These are phyloP conservation scores for Cystofilobasidium capitatum DNA, from an alignment of 768 basidiomycete genomes.

Conservation along the genomic window DNA sequence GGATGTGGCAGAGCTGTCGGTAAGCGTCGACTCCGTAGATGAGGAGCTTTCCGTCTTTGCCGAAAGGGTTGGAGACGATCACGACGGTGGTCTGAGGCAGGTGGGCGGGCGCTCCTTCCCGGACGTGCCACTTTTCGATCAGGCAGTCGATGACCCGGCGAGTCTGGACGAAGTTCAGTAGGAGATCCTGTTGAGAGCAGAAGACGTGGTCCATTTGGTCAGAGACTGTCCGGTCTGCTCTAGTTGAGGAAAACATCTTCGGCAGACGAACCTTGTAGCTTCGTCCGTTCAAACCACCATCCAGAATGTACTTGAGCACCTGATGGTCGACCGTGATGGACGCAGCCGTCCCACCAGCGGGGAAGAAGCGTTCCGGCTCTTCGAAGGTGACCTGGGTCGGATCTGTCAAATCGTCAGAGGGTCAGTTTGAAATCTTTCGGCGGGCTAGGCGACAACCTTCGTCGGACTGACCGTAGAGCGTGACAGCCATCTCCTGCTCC, in stretches of 20 bases:
- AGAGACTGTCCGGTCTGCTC: too few species aligned
- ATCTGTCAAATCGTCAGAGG: too few species aligned
- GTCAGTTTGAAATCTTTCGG: too few species aligned
- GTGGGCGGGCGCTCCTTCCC: background rate
- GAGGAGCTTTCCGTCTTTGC: background rate
- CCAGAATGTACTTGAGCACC: background rate
- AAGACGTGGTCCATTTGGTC: background rate
- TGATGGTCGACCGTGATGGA: background rate
- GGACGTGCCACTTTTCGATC: background rate
- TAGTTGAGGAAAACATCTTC: too few species aligned
- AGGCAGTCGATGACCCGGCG: background rate
- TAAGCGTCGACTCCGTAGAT: background rate
- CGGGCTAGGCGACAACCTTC: too few species aligned
- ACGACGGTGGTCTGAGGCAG: background rate
- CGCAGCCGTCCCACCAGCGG: background rate
- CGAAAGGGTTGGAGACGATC: background rate
- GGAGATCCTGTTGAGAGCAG: background rate
- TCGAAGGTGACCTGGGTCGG: background rate
- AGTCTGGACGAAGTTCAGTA: background rate
- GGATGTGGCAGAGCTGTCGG: background rate
- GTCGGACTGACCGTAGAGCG: too few species aligned
- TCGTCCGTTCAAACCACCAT: background rate
- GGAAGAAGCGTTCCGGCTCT: background rate
- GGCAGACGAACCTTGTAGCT: background rate
- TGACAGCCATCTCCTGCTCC: too few species aligned